phyloP scores from a whole-genome alignment of 2,329 filamentous ascomycete genomes.

The Aspergillus ochraceoroseus region DNA sequence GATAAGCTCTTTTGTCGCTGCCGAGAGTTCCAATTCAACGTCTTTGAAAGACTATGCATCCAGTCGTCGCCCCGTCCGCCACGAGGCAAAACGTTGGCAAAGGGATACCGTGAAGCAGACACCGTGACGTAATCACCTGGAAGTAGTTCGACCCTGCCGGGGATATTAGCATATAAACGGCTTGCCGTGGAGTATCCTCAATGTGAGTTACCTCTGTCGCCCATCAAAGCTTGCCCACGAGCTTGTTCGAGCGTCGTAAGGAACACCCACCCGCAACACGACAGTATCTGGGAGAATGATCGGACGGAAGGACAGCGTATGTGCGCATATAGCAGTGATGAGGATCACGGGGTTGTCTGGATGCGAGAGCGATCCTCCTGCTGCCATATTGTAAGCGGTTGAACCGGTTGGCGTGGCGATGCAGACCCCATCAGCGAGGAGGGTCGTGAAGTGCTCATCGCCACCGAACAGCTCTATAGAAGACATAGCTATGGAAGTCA shows the following conservation, averaged over 20 bases:
- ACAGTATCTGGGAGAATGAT: slow-evolving; percentile 96
- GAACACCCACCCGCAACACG: slow-evolving; percentile 86
- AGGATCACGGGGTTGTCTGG: slow-evolving; percentile 96
- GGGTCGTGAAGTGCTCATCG: slow-evolving; percentile 89
- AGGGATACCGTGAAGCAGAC: slow-evolving; percentile 50
- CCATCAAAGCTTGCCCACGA: slow-evolving; percentile 99
- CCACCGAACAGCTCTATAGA: slow-evolving; percentile 89
- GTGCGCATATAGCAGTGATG: slow-evolving; percentile 87
- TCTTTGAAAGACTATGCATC: slow-evolving; percentile 49
- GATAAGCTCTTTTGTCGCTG: slow-evolving; percentile 43
- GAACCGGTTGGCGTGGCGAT: slow-evolving; percentile 92
- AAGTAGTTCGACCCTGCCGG: slow-evolving; percentile 43
- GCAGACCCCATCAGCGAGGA: slow-evolving; percentile 88
- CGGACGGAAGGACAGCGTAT: slow-evolving; percentile 92
- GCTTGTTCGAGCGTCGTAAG: slow-evolving; percentile 80
- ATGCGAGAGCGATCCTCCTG: slow-evolving; percentile 90
- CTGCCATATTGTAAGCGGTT: slow-evolving; percentile 92
- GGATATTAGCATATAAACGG: too few species aligned
- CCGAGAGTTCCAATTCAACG: slow-evolving; percentile 49
- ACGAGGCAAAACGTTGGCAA: slow-evolving; percentile 47
- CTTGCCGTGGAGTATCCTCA: too few species aligned
- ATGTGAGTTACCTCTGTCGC: slow-evolving; percentile 66
- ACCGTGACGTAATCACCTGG: slow-evolving; percentile 52
- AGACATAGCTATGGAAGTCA: slow-evolving; percentile 66
- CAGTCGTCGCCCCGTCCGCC: slow-evolving; percentile 46